phyloP scores from a whole-genome alignment of 306 rosid genomes.

The Lagenaria siceraria region DNA sequence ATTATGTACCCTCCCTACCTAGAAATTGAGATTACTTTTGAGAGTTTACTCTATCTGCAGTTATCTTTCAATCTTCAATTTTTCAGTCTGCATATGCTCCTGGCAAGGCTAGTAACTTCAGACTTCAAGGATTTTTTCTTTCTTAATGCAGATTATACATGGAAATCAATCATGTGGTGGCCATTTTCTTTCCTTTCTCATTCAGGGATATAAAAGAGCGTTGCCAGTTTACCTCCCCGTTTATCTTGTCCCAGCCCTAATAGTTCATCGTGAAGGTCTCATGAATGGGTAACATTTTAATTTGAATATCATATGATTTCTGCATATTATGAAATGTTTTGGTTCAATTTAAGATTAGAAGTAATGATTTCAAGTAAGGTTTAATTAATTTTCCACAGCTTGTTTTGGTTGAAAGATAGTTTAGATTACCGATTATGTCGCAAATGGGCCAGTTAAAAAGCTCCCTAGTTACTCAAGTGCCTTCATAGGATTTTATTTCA shows the following conservation, averaged over 20 bases:
- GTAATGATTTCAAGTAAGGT: background rate
- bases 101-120: background rate
- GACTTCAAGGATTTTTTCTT: background rate
- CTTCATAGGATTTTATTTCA: background rate
- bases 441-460: background rate
- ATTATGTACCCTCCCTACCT: background rate
- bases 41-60: background rate
- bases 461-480: background rate
- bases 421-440: background rate
- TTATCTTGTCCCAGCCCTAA: slow-evolving; percentile 82
- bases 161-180: slow-evolving; percentile 69
- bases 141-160: slow-evolving; percentile 70
- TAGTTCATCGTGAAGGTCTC: slow-evolving; percentile 84
- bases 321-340: background rate
- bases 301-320: background rate
- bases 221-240: slow-evolving; percentile 93
- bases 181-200: slow-evolving; percentile 58
- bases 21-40: background rate
- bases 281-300: slow-evolving; percentile 43
- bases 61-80: background rate
- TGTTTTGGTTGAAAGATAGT: background rate
- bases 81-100: background rate
- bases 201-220: slow-evolving; percentile 86
- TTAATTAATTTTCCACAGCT: background rate
- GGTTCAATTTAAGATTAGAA: background rate